These are phyloP conservation scores for Daldinia decipiens DNA, from an alignment of 495 filamentous ascomycete species.

Conservation along the genomic window DNA sequence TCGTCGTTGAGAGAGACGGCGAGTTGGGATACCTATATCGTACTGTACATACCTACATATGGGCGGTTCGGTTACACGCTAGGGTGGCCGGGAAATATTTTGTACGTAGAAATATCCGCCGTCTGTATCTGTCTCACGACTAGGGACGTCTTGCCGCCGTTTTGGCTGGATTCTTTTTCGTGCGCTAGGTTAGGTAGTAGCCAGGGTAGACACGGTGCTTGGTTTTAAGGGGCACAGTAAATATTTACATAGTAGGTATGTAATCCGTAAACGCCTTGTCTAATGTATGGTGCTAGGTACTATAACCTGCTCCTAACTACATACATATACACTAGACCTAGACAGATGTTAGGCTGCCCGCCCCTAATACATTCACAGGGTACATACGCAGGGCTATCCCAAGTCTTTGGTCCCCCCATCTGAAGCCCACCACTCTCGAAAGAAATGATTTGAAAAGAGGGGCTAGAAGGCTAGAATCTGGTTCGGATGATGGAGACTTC, in stretches of 20 bases:
- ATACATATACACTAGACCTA: neutral
- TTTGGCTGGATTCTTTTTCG: neutral
- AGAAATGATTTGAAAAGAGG: conserved; percentile 40
- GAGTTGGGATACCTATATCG: neutral
- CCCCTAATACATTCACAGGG: too few relatives aligned
- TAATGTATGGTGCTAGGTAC: neutral
- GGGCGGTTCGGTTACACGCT: neutral
- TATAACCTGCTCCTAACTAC: neutral
- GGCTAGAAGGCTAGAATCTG: neutral
- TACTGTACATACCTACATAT: too few relatives aligned
- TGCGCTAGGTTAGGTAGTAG: neutral
- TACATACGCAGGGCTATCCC: conserved; percentile 18
- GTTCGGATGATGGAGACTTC: conserved; percentile 3
- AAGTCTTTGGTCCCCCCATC: conserved; percentile 19
- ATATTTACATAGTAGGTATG: neutral
- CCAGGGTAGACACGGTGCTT: neutral
- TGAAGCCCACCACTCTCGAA: conserved; percentile 19
- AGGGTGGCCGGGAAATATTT: neutral
- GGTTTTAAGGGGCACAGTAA: neutral
- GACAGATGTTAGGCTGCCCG: neutral
- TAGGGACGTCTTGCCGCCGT: neutral
- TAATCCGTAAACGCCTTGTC: too few relatives aligned
- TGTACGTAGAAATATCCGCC: too few relatives aligned
- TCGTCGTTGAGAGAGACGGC: neutral
- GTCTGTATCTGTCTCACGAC: neutral